Evolutionary conservation across 257 asterid genomes (phyloP), one percentile per base, ranked within the genome.

Genomic region (Nicotiana paniculata): DNA sequence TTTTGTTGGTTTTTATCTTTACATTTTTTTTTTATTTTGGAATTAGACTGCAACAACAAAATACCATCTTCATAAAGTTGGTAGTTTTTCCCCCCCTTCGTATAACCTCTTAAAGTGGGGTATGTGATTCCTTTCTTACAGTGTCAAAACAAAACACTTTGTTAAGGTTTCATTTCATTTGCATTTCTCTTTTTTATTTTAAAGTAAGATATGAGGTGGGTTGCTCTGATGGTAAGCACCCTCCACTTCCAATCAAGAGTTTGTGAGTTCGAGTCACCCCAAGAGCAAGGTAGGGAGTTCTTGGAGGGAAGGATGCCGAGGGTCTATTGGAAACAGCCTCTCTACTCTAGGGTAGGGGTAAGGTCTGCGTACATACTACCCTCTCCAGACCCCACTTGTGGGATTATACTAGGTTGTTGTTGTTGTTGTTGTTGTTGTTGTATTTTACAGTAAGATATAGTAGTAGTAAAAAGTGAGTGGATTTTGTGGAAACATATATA

Each of bases 91-190:
- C 17, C 13, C 0, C 32, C 9, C 32, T 16, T 2, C 28, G 24
- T 35, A n/a, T 6, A 9, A 57, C 35, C 28, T 30, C 15, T 53
- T 82, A 53, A 37, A 54, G 84, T 72, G 86, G 86, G 77, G 78
- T 85, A 86, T 79, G 62, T 46, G 43, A 61, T 35, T 37, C n/a
- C 35, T 12, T 43, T 21, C 79, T 46, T 72, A 1, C 10, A 72
- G 61, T 46, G 61, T 6, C 30, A 28, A 1, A 28, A 28, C 39
- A 72, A 24, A 72, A 28, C 67, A 18, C 6, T 17, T 16, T 32
- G 35, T 58, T 58, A 78, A 70, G 9, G 70, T 78, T 78, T 17
- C 70, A 57, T 58, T 33, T 78, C 35, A 32, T 78, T 78, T 78
- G 57, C 70, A 58, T 78, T 58, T 33, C 4, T 32, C 9, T 28